phyloP scores from a whole-genome alignment of 805 yeast species.

The Candida sphagnicola region DNA sequence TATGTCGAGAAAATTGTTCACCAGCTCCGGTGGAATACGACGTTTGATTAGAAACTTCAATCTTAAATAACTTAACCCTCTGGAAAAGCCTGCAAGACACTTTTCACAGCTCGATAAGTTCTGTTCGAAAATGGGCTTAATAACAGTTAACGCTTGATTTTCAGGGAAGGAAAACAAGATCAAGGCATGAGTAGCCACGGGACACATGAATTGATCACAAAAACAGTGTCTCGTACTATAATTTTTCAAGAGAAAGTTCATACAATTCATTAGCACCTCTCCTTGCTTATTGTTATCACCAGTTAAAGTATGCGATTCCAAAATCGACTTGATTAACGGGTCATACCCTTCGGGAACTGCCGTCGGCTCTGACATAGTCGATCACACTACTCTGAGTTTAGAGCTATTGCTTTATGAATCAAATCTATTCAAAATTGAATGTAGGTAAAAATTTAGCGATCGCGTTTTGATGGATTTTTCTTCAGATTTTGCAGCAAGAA shows the following conservation, averaged over 20 bases:
- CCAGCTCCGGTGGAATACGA: constrained; percentile 32
- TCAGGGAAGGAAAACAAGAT: constrained; percentile 60
- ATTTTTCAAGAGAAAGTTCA: constrained; percentile 17
- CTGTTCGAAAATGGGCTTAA: constrained; percentile 33
- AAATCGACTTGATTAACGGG: constrained; percentile 20
- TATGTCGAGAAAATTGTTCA: constrained; percentile 25
- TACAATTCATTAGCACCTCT: constrained; percentile 20
- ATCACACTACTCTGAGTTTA: too few relatives aligned
- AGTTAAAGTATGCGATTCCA: constrained; percentile 19
- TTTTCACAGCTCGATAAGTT: constrained; percentile 46
- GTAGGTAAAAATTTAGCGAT: too few relatives aligned
- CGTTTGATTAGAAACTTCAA: constrained; percentile 50
- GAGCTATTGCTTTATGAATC: too few relatives aligned
- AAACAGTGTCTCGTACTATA: constrained; percentile 43
- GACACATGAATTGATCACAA: constrained; percentile 48
- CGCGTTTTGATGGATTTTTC: too few relatives aligned
- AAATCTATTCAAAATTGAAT: too few relatives aligned
- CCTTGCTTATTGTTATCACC: constrained; percentile 26
- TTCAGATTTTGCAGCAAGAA: too few relatives aligned
- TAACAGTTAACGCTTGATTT: constrained; percentile 41
- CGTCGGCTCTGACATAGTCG: constrained; percentile 1
- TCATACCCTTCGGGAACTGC: constrained; percentile 17
- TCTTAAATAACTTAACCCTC: constrained; percentile 48
- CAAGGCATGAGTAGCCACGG: constrained; percentile 50
- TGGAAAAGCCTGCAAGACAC: constrained; percentile 53